Evolutionary conservation across 2,329 filamentous ascomycete species (phyloP), one percentile per base, ranked within the genome.

Genomic region (Cladosporium colombiae): DNA sequence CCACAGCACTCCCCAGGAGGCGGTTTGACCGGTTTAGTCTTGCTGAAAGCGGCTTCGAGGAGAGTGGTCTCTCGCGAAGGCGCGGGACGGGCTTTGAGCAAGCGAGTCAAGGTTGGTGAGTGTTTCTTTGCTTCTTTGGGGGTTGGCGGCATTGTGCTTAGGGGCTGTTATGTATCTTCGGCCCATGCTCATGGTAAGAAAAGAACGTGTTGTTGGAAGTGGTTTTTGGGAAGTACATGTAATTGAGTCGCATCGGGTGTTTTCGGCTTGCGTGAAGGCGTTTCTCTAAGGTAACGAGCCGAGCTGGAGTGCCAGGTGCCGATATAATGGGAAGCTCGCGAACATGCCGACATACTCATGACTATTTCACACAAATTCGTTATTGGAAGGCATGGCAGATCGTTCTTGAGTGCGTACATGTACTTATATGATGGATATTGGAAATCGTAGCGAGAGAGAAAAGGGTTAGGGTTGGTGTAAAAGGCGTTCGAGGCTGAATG

Each of bases 1-100:
- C 66, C 66, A 37, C 66, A 68, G 23, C 66, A 68, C 31, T 68
- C 66, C 33, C 66, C 66, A 16, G 66, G 60, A 11, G 64, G 21
- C 8, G 66, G 66, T 50, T 68, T 66, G 16, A 62, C 23, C 2
- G 66, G 66, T 44, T 25, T 66, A 10, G 21, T 44, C 0, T 11
- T 27, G 6, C 29, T 49, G 10, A 56, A 14, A 23, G 66, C 66
- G 1, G 66, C 66, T 5, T 50, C 31, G 2, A 66, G 27, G 1
- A 68, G 57, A 13, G 60, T 56, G 0, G 29, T 27, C 27, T 66
- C 64, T 3, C 66, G 60, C 2, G 53, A 35, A 16, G 66, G 66
- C 0, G 66, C 66, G 5, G 60, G 64, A 27, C 66, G 66, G 11
- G 64, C 46, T 62, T 64, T 66, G 11, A 68, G 57, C 0, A 68